Evolutionary conservation across 257 asterid species (phyloP).

Genomic region (Jaltomata sinuosa): DNA sequence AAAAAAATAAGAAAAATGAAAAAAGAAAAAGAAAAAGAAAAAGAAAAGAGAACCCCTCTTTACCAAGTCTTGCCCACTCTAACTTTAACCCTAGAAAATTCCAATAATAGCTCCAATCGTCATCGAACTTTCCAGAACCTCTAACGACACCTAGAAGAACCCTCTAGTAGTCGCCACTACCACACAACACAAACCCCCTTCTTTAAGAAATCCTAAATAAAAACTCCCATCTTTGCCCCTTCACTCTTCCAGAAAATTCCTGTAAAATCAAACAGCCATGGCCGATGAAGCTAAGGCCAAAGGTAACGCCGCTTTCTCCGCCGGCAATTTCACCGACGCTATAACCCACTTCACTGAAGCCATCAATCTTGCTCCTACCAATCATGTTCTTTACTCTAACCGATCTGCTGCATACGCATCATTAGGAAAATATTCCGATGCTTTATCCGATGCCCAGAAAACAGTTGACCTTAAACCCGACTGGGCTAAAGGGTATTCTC

Average conservation of each 20-base stretch:
- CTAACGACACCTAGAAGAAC: background rate
- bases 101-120: background rate
- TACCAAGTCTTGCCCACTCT: background rate
- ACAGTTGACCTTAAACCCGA: conserved; percentile 84
- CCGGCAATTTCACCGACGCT: conserved; percentile 64
- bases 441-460: conserved; percentile 75
- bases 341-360: conserved; percentile 71
- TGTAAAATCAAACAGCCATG: conserved; percentile 19
- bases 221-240: background rate
- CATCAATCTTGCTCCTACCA: conserved; percentile 49
- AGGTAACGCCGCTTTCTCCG: conserved; percentile 89
- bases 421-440: conserved; percentile 45
- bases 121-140: conserved; percentile 5
- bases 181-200: background rate
- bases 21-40: background rate
- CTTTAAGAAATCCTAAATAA: background rate
- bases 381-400: conserved; percentile 87
- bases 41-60: background rate
- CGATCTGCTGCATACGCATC: conserved; percentile 94
- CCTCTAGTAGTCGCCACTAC: background rate
- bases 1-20: no score
- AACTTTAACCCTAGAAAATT: background rate
- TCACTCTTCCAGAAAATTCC: background rate
- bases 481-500: conserved; percentile 85
- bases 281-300: conserved; percentile 92